Base-by-base conservation (phyloP, 148 eudicot genomes). In the Spergularia bocconei region DNA sequence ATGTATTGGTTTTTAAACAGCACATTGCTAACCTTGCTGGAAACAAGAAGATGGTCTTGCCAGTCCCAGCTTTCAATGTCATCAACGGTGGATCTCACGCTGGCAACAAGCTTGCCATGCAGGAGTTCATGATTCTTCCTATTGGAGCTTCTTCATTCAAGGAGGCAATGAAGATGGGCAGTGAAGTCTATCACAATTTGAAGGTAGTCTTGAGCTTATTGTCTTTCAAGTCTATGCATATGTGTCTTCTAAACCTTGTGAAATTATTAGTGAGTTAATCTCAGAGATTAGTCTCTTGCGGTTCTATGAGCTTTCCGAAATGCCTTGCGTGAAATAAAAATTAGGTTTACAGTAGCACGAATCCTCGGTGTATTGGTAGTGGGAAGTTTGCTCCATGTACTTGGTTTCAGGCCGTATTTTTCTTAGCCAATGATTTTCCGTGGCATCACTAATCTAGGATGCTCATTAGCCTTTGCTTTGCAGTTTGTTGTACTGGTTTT, bases 51-150 rank as follows among this genome's bases (percentile, higher is more conserved):
- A 66, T 91, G 87, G 96, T 95, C 44, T 84, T 95, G 84, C 99
- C 99, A 2, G 97, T 92, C 58, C 99, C 99, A 78, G 97, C 99
- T 72, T 95, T 95, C 86, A 95, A 95, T 80, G 99, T 95, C 84
- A 95, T 95, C 78, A 95, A 95, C 78, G 99, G 99, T 74, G 99
- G 99, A 79, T 92, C 99, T 39, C 99, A 95, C 77, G 99, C 99
- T 13, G 99, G 99, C 79, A 95, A 95, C 87, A 92, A 95, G 83
- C 94, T 92, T 77, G 99, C 99, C 14, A 95, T 95, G 99, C 99
- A 95, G 83, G 99, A 95, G 79, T 95, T 95, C 79, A 95, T 95
- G 99, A 95, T 95, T 74, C 92, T 95, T 76, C 98, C 97, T 15
- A 77, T 79, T 33, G 99, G 99, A 73, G 99, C 99, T 75, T 80